Conservation (phyloP, 768 basidiomycete genomes). For the Holtermannia corniformis region DNA sequence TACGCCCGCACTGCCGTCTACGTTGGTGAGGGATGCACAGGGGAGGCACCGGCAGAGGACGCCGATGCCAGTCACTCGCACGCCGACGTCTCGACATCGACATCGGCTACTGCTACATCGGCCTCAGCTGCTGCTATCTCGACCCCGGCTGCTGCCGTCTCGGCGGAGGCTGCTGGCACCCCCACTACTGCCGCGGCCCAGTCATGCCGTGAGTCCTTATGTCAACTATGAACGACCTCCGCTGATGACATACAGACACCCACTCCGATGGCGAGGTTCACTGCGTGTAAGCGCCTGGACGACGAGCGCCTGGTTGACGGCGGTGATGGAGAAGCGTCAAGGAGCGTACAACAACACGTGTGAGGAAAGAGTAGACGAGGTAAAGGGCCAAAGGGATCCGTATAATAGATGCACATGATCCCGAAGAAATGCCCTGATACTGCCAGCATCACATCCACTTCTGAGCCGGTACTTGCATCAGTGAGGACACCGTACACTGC, state of each 20-base stretch:
- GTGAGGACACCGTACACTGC: too few species aligned
- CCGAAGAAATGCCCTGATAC: too few species aligned
- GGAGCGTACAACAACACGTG: too few species aligned
- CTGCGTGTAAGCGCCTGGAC: neutral
- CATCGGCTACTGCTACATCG: constrained; percentile 11
- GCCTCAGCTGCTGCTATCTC: constrained; percentile 11
- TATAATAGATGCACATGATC: too few species aligned
- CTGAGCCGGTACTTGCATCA: too few species aligned
- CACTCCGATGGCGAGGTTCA: constrained; percentile 21
- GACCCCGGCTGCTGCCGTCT: constrained; percentile 5
- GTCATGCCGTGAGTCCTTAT: constrained; percentile 6
- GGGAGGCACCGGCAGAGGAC: constrained; percentile 31
- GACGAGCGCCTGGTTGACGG: too few species aligned
- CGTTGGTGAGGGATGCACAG: neutral
- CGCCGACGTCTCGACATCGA: constrained; percentile 11
- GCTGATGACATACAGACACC: constrained; percentile 18
- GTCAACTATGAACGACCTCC: neutral
- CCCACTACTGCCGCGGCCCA: constrained; percentile 1
- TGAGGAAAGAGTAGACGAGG: too few species aligned
- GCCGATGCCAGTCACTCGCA: constrained; percentile 26
- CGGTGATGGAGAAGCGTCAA: too few species aligned
- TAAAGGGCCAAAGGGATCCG: too few species aligned
- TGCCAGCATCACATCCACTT: too few species aligned
- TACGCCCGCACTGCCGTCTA: constrained; percentile 1
- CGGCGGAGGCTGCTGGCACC: constrained; percentile 3